Conservation (phyloP, 2,329 filamentous ascomycete genomes). For the Paecilomyces variotii region DNA sequence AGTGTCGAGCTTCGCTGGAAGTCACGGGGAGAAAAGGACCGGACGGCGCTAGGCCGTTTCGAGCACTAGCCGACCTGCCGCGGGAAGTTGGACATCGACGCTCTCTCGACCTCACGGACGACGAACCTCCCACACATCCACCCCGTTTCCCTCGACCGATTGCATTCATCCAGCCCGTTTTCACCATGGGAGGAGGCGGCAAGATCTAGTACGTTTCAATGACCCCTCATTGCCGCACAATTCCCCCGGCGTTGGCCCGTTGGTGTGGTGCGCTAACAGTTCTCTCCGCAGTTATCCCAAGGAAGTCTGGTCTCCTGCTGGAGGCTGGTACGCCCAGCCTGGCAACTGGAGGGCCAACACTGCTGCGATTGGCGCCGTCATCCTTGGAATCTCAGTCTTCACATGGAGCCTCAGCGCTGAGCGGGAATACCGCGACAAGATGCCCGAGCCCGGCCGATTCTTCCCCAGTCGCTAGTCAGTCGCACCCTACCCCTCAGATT, state of each 20-base stretch:
- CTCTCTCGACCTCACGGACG: not conserved
- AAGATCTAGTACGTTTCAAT: constrained; percentile 56
- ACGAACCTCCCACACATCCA: constrained; percentile 9
- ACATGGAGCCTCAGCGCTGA: constrained; percentile 67
- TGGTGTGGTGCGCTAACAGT: constrained; percentile 13
- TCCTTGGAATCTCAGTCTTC: constrained; percentile 60
- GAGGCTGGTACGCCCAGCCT: constrained; percentile 95
- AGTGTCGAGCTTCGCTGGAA: constrained; percentile 30
- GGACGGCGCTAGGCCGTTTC: constrained; percentile 18
- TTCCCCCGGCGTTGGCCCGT: not conserved
- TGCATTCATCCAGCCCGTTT: constrained; percentile 15
- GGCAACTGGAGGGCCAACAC: constrained; percentile 95
- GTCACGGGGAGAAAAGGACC: constrained; percentile 28
- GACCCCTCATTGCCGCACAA: constrained; percentile 45
- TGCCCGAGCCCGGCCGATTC: constrained; percentile 70
- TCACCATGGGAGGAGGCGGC: constrained; percentile 65
- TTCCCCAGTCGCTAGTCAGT: constrained; percentile 78
- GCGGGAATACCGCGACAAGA: constrained; percentile 62
- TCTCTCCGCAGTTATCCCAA: constrained; percentile 68
- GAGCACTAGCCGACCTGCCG: constrained; percentile 13
- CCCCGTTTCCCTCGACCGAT: constrained; percentile 13
- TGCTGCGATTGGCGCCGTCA: constrained; percentile 59
- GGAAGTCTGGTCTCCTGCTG: constrained; percentile 97
- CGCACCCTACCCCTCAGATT: constrained; percentile 3
- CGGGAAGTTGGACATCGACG: constrained; percentile 9